These are phyloP conservation scores for Pichia ethanolica DNA, from an alignment of 805 yeast species.

Conservation along the genomic window DNA sequence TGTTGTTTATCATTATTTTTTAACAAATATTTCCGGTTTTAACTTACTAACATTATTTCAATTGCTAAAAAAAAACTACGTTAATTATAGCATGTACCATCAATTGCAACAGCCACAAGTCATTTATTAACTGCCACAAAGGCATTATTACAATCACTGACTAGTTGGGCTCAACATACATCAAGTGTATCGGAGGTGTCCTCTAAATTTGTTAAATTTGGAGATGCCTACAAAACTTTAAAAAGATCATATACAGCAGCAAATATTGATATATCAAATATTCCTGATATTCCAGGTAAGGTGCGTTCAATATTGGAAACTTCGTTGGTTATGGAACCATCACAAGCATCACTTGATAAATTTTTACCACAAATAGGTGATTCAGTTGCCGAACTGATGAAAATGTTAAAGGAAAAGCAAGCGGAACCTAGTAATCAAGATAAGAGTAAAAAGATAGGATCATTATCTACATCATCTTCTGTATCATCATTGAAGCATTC, in stretches of 20 bases:
- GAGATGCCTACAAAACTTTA: conserved; percentile 87
- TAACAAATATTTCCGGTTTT: too few species aligned
- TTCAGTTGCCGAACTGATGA: conserved; percentile 73
- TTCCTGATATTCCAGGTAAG: conserved; percentile 86
- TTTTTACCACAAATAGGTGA: conserved; percentile 81
- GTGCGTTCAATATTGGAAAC: conserved; percentile 75
- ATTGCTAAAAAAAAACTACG: too few species aligned
- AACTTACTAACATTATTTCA: neutral
- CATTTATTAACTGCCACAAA: conserved; percentile 77
- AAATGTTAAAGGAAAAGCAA: conserved; percentile 76
- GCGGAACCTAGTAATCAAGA: conserved; percentile 26
- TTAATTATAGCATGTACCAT: conserved; percentile 39
- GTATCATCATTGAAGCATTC: neutral
- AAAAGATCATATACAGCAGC: conserved; percentile 70
- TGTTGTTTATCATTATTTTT: neutral
- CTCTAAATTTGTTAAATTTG: conserved; percentile 83
- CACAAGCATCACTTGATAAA: conserved; percentile 71
- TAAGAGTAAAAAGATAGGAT: conserved; percentile 1
- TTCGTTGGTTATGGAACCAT: conserved; percentile 78
- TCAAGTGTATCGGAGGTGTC: conserved; percentile 81
- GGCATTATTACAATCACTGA: conserved; percentile 74
- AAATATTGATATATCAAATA: conserved; percentile 73
- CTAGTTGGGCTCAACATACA: conserved; percentile 82
- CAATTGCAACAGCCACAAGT: conserved; percentile 53
- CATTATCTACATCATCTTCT: neutral